These are phyloP conservation scores for Daedalea quercina DNA, from an alignment of 768 basidiomycete genomes.

Conservation along the genomic window DNA sequence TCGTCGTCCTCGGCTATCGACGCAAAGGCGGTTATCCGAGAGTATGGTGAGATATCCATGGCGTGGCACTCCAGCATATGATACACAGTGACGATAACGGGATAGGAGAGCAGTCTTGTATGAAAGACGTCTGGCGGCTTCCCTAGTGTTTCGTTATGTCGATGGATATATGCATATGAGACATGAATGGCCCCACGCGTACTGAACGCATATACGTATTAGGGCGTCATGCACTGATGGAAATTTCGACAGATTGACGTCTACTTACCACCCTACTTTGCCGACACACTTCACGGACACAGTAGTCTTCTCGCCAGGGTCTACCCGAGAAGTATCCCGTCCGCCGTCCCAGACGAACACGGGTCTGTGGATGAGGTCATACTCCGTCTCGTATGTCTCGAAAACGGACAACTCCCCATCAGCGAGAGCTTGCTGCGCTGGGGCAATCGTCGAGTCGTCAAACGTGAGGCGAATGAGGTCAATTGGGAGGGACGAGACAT, in stretches of 20 bases:
- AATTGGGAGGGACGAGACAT: conserved; percentile 74
- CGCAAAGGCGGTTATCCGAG: conserved; percentile 16
- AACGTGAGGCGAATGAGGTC: conserved; percentile 85
- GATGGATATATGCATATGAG: conserved; percentile 71
- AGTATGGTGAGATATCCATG: conserved; percentile 76
- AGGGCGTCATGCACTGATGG: too few relatives aligned
- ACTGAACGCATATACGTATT: conserved; percentile 38
- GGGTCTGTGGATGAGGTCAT: conserved; percentile 67
- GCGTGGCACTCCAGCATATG: conserved; percentile 85
- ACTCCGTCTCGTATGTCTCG: conserved; percentile 88
- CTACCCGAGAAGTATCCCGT: conserved; percentile 44
- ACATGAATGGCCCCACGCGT: conserved; percentile 74
- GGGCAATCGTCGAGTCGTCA: conserved; percentile 81
- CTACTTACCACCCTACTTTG: conserved; percentile 86
- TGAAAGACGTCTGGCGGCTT: conserved; percentile 55
- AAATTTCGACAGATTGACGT: too few relatives aligned
- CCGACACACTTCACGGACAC: conserved; percentile 74
- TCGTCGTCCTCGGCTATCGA: conserved; percentile 13
- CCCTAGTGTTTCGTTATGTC: conserved; percentile 25
- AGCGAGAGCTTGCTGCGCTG: conserved; percentile 67
- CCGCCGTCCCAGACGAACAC: conserved; percentile 68
- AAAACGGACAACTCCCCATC: conserved; percentile 79
- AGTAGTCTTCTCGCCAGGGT: conserved; percentile 64
- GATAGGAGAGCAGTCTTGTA: conserved; percentile 82
- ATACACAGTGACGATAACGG: conserved; percentile 90